phyloP scores from a whole-genome alignment of 768 basidiomycete genomes.

The Favolaschia claudopus region DNA sequence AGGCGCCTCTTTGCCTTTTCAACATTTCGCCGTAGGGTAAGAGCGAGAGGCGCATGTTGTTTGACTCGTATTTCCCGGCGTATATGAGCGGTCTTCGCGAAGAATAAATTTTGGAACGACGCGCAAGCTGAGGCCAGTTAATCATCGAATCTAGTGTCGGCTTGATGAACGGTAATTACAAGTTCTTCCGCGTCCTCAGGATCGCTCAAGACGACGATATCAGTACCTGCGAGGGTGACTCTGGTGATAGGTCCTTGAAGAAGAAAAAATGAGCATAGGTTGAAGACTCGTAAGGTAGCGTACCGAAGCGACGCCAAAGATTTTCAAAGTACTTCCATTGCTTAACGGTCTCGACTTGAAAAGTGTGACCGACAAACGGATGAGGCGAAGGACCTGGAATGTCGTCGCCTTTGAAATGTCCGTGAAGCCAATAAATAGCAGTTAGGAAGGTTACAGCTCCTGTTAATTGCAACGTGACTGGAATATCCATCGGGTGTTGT shows the following conservation, averaged over 20 bases:
- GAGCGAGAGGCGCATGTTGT: not conserved
- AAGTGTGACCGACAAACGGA: constrained; percentile 1
- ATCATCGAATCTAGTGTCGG: not conserved
- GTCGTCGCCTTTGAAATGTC: too few species aligned
- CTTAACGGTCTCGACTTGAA: not conserved
- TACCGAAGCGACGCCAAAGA: not conserved
- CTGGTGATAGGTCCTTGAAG: not conserved
- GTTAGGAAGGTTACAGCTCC: too few species aligned
- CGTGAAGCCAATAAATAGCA: not conserved
- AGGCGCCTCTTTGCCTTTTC: not conserved
- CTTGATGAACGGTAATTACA: not conserved
- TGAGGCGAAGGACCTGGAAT: not conserved
- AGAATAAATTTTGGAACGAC: not conserved
- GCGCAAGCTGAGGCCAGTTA: not conserved
- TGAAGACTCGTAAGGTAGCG: not conserved
- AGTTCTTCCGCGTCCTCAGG: constrained; percentile 1
- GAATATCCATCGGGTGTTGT: too few species aligned
- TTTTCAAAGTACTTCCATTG: constrained; percentile 8
- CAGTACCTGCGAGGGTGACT: not conserved
- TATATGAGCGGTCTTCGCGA: not conserved
- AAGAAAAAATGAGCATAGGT: too few species aligned
- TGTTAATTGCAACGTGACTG: too few species aligned
- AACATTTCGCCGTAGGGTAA: not conserved
- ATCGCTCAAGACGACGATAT: constrained; percentile 4
- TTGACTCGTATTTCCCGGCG: constrained; percentile 1